Conservation (phyloP, 257 asterid species). For the Anisodus tanguticus region DNA sequence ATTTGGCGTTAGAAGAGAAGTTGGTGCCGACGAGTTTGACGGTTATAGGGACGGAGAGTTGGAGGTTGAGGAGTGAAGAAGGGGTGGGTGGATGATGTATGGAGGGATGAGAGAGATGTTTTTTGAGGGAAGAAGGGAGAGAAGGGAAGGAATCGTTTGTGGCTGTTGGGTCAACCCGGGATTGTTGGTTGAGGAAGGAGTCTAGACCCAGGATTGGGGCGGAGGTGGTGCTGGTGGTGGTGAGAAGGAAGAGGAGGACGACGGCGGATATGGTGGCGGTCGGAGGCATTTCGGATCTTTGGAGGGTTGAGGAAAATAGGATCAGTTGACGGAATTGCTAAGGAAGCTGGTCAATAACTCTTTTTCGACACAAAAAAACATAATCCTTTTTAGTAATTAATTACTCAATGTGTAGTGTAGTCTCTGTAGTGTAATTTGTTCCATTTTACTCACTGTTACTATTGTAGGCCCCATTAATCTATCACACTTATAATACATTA, state of each 20-base stretch:
- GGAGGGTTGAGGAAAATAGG: constrained; percentile 26
- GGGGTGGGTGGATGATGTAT: constrained; percentile 48
- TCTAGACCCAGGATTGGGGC: constrained; percentile 73
- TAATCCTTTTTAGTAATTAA: too few species aligned
- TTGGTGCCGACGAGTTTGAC: constrained; percentile 78
- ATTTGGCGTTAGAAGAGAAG: constrained; percentile 66
- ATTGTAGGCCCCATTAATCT: too few species aligned
- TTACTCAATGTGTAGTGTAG: too few species aligned
- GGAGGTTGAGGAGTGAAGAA: constrained; percentile 62
- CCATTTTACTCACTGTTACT: too few species aligned
- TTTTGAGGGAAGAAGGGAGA: constrained; percentile 65
- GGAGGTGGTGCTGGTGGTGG: constrained; percentile 40
- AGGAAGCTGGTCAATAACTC: not conserved
- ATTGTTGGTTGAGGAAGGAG: constrained; percentile 71
- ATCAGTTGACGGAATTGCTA: constrained; percentile 21
- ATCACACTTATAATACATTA: too few species aligned
- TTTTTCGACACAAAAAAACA: too few species aligned
- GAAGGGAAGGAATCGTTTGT: constrained; percentile 63
- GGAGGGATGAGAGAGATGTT: constrained; percentile 54
- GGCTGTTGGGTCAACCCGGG: constrained; percentile 68
- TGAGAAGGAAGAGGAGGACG: constrained; percentile 39
- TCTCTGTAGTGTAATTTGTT: too few species aligned
- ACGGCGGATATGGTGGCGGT: constrained; percentile 48
- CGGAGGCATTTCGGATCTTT: constrained; percentile 44
- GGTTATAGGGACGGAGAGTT: constrained; percentile 67